phyloP scores from a whole-genome alignment of 2,329 filamentous ascomycete species.

The Apiospora malaysiana region DNA sequence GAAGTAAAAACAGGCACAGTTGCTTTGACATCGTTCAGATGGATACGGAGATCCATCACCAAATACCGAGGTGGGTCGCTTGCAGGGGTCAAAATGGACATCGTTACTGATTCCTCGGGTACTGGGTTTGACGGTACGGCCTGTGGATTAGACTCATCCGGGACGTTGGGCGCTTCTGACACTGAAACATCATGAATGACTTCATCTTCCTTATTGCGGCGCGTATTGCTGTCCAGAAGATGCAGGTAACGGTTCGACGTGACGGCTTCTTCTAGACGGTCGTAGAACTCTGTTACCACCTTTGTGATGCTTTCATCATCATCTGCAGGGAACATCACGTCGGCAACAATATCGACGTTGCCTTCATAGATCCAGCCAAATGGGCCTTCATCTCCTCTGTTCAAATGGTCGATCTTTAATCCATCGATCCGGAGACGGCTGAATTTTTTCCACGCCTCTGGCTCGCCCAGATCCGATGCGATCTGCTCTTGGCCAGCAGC shows the following conservation, averaged over 20 bases:
- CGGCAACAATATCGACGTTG: slow-evolving; percentile 94
- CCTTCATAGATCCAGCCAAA: slow-evolving; percentile 99
- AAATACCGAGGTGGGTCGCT: slow-evolving; percentile 77
- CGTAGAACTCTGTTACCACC: slow-evolving; percentile 96
- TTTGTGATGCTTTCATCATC: slow-evolving; percentile 88
- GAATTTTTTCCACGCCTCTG: slow-evolving; percentile 91
- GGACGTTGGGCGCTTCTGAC: slow-evolving; percentile 20
- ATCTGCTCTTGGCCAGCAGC: slow-evolving; percentile 66
- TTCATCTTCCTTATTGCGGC: slow-evolving; percentile 28
- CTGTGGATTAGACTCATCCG: slow-evolving; percentile 27
- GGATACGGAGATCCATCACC: slow-evolving; percentile 92
- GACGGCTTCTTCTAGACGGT: slow-evolving; percentile 91
- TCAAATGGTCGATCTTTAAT: slow-evolving; percentile 93
- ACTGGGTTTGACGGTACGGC: slow-evolving; percentile 21
- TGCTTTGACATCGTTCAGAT: slow-evolving; percentile 93
- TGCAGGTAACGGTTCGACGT: slow-evolving; percentile 73
- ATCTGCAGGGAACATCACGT: slow-evolving; percentile 92
- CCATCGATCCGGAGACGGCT: slow-evolving; percentile 91
- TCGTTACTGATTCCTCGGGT: neutral
- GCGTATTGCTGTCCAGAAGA: slow-evolving; percentile 57
- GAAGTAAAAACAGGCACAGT: slow-evolving; percentile 91
- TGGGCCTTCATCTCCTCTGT: slow-evolving; percentile 88
- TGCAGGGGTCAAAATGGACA: slow-evolving; percentile 19
- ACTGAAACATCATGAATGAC: slow-evolving; percentile 14
- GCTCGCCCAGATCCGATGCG: slow-evolving; percentile 64